Percentiles rank a stretch among this genome's conserved stretches.
phyloP scores from a whole-genome alignment of 345 rosid species.

The Lepidium didymum region DNA sequence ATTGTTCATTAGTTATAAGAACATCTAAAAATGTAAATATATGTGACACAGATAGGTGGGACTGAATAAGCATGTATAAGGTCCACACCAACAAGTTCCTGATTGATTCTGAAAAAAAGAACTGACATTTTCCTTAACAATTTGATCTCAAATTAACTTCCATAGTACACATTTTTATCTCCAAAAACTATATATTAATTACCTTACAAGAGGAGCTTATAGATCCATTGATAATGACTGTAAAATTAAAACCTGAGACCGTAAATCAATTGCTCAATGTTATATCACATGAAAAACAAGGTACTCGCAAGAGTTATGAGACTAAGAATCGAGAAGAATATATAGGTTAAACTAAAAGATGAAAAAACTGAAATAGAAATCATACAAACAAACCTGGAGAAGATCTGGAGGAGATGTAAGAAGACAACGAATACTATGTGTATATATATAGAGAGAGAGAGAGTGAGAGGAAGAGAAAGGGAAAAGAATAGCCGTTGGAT shows the following conservation, averaged over 20 bases:
- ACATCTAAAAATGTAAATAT: neutral
- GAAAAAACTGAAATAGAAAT: neutral
- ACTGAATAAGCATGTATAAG: slow-evolving; percentile 12
- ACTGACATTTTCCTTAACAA: slow-evolving; percentile 4
- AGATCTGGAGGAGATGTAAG: slow-evolving; percentile 13
- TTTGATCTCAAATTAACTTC: slow-evolving; percentile 1
- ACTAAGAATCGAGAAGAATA: neutral
- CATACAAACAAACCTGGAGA: neutral
- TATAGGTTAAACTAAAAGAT: neutral
- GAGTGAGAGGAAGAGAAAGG: neutral
- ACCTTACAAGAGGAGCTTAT: slow-evolving; percentile 9
- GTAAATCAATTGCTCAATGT: neutral
- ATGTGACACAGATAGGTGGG: slow-evolving; percentile 11
- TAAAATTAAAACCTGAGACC: neutral
- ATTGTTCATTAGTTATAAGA: neutral
- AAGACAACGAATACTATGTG: neutral
- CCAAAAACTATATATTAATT: neutral
- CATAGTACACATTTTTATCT: neutral
- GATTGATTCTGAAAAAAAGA: slow-evolving; percentile 10
- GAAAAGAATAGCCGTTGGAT: slow-evolving; percentile 11
- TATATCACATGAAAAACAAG: slow-evolving; percentile 12
- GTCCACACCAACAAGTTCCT: slow-evolving; percentile 18
- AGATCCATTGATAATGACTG: neutral
- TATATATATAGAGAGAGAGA: too few relatives aligned
- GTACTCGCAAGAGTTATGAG: neutral